phyloP scores from a whole-genome alignment of 371 early-diverging fungal species.

The Choanephora cucurbitarum region DNA sequence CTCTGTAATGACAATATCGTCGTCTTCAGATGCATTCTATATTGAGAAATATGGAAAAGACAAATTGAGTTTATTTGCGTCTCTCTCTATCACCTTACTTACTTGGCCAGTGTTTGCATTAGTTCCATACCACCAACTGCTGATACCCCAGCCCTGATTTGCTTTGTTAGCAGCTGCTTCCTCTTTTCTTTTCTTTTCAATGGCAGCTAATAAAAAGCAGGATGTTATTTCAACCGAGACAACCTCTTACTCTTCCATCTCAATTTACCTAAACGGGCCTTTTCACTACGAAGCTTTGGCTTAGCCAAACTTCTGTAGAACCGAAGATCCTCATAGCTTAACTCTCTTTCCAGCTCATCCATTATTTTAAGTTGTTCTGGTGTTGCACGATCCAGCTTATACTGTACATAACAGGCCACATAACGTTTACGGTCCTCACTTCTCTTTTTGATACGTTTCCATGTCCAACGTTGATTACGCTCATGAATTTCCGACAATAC shows the following conservation, averaged over 20 bases:
- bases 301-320: slow-evolving; percentile 87
- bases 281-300: slow-evolving; percentile 71
- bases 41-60: neutral
- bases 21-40: slow-evolving; percentile 23
- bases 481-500: slow-evolving; percentile 89
- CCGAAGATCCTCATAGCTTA: slow-evolving; percentile 88
- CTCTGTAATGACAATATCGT: slow-evolving; percentile 61
- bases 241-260: no score
- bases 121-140: slow-evolving; percentile 68
- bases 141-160: slow-evolving; percentile 56
- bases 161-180: slow-evolving; percentile 31
- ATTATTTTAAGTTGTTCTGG: slow-evolving; percentile 62
- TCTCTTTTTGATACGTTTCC: slow-evolving; percentile 83
- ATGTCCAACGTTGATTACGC: slow-evolving; percentile 80
- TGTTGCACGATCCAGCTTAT: slow-evolving; percentile 56
- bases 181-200: slow-evolving; percentile 35
- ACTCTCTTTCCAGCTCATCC: slow-evolving; percentile 71
- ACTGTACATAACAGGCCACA: slow-evolving; percentile 74
- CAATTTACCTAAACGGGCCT: slow-evolving; percentile 69
- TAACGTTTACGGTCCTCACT: slow-evolving; percentile 85
- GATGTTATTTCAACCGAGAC: no score
- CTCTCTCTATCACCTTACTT: no score
- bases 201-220: slow-evolving; percentile 37
- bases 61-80: no score
- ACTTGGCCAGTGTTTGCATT: slow-evolving; percentile 5